Conservation (phyloP, 768 basidiomycete genomes). For the Fomitopsis serialis region DNA sequence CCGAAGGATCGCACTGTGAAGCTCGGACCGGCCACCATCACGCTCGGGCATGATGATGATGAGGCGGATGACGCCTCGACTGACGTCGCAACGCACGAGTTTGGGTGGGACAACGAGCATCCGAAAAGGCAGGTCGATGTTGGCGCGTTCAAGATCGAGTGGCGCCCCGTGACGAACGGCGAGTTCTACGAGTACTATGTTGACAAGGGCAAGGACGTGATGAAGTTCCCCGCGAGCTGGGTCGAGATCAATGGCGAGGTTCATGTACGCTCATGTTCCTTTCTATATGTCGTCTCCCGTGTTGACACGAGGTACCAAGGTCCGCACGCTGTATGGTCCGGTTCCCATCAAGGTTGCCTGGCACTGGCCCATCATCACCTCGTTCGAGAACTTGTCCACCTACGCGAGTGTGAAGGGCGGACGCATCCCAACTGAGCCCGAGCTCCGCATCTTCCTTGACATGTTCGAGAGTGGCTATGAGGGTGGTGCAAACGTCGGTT, state of each 20-base stretch:
- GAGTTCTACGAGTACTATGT: conserved; percentile 72
- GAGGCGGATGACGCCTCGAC: conserved; percentile 60
- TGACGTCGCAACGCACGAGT: conserved; percentile 54
- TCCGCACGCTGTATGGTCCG: conserved; percentile 86
- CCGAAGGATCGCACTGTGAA: conserved; percentile 41
- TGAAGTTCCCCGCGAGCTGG: conserved; percentile 72
- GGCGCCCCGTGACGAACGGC: conserved; percentile 84
- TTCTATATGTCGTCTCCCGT: neutral
- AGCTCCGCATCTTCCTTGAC: conserved; percentile 76
- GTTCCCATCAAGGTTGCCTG: conserved; percentile 69
- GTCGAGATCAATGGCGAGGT: conserved; percentile 44
- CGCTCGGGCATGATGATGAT: conserved; percentile 77
- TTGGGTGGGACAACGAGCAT: conserved; percentile 95
- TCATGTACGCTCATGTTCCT: conserved; percentile 32
- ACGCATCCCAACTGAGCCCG: conserved; percentile 85
- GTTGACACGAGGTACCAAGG: conserved; percentile 27
- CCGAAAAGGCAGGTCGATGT: conserved; percentile 61
- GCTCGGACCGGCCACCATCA: conserved; percentile 54
- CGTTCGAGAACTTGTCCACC: conserved; percentile 69
- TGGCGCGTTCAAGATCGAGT: conserved; percentile 68
- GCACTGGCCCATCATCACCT: conserved; percentile 83
- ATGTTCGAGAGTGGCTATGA: conserved; percentile 70
- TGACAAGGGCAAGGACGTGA: conserved; percentile 36
- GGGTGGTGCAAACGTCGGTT: conserved; percentile 78
- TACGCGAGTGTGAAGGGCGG: conserved; percentile 90